Evolutionary conservation across 2,329 filamentous ascomycete genomes (phyloP), one percentile per base, ranked within the genome.

Genomic region (Ceratocystis alfenasii): DNA sequence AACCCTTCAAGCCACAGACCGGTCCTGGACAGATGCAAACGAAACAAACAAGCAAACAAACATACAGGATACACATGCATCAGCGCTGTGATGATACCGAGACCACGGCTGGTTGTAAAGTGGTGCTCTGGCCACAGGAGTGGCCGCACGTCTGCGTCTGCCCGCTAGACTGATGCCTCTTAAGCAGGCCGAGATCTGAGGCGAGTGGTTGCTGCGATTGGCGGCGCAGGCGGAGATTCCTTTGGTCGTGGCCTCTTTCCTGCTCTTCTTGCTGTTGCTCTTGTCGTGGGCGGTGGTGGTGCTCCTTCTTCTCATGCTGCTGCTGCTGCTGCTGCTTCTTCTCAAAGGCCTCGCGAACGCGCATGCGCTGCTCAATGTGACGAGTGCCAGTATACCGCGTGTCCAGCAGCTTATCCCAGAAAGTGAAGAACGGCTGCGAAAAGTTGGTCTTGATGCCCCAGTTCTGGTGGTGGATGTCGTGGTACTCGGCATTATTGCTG

Each of bases 381-480:
- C 79, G 78, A 67, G 80, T 85, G 62, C 89, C 90, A 68, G 82
- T 84, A 86, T 91, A 96, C 75, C 85, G 88, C 28, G 94, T 99
- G 63, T 87, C 86, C 25, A 96, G 79, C 33, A 91, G 73, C 60
- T 83, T 81, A 74, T 99, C 94, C 90, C 94, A 97, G 77, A 96
- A 91, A 61, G 89, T 96, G 77, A 97, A 96, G 78, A 92, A 95
- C 2, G 90, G 90, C 76, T 95, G 90, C 4, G 87, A 88, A 75
- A 90, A 95, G 77, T 95, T 95, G 69, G 87, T 89, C 82, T 97
- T 99, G 81, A 99, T 96, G 66, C 94, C 94, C 92, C 93, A 97
- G 76, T 89, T 95, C 77, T 99, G 94, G 77, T 99, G 94, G 76
- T 99, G 94, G 67, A 99, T 93, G 73, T 99, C 94, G 74, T 99